Conservation (phyloP, 257 asterid genomes). For the Verbena officinalis region DNA sequence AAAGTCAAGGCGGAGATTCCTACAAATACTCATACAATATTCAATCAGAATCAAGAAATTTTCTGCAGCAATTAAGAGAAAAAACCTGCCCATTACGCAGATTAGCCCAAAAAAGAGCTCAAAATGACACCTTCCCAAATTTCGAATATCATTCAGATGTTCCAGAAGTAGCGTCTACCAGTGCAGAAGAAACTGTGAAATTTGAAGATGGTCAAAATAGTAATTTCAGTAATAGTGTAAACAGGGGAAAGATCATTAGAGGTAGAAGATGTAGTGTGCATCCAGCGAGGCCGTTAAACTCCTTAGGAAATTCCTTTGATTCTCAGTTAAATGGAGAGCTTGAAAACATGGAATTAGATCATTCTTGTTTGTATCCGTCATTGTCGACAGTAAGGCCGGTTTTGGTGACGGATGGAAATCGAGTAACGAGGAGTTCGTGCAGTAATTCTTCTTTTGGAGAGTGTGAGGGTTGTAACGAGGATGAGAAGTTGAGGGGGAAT, state of each 20-base stretch:
- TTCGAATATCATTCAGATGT: constrained; percentile 20
- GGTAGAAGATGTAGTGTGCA: constrained; percentile 23
- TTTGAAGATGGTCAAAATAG: constrained; percentile 30
- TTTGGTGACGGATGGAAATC: constrained; percentile 38
- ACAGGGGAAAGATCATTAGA: constrained; percentile 30
- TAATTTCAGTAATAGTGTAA: constrained; percentile 20
- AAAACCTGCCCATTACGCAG: constrained; percentile 57
- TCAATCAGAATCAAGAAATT: constrained; percentile 47
- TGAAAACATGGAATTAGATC: constrained; percentile 35
- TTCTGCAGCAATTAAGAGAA: constrained; percentile 64
- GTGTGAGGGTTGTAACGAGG: constrained; percentile 27
- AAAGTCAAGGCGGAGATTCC: constrained; percentile 31
- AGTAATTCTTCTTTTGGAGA: constrained; percentile 20
- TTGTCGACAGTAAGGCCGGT: constrained; percentile 35
- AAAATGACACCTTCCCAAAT: constrained; percentile 21
- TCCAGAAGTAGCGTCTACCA: constrained; percentile 30
- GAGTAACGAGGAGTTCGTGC: constrained; percentile 22
- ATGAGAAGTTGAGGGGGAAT: background rate
- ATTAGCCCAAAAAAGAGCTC: constrained; percentile 42
- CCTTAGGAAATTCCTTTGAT: constrained; percentile 34
- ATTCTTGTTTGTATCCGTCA: constrained; percentile 28
- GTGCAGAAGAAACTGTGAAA: constrained; percentile 27
- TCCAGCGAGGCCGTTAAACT: constrained; percentile 26
- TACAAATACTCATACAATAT: constrained; percentile 31
- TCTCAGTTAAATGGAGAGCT: constrained; percentile 21